Conservation (phyloP, 345 rosid genomes). For the Rhodomyrtus tomentosa region DNA sequence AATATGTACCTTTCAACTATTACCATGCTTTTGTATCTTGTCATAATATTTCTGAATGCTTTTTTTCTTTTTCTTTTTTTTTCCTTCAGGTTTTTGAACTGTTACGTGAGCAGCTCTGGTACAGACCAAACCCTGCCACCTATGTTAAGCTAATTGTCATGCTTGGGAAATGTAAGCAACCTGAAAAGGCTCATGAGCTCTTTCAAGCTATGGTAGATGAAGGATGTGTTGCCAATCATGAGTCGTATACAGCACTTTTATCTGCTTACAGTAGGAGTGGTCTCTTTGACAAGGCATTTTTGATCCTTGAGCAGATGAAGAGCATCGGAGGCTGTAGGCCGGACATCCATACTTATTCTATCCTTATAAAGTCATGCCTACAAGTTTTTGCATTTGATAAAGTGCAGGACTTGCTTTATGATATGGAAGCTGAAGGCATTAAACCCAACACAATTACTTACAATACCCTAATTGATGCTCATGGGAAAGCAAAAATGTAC, state of each 20-base stretch:
- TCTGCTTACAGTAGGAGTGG: conserved; percentile 82
- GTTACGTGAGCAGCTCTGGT: conserved; percentile 78
- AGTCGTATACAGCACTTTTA: conserved; percentile 64
- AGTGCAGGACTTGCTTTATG: conserved; percentile 51
- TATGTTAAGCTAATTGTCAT: conserved; percentile 74
- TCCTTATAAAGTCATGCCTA: conserved; percentile 82
- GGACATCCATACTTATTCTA: conserved; percentile 85
- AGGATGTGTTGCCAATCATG: conserved; percentile 55
- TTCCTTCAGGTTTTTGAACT: conserved; percentile 58
- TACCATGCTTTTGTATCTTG: neutral
- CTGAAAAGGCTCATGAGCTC: conserved; percentile 68
- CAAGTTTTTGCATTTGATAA: conserved; percentile 59
- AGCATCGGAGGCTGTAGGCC: conserved; percentile 53
- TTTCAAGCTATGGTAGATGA: conserved; percentile 67
- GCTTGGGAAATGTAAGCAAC: conserved; percentile 92
- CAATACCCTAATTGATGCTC: conserved; percentile 80
- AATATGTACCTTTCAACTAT: neutral
- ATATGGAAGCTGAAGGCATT: conserved; percentile 60
- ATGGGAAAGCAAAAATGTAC: conserved; percentile 78
- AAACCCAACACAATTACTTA: conserved; percentile 70
- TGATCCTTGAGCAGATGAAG: conserved; percentile 67
- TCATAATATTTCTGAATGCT: neutral
- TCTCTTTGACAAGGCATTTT: conserved; percentile 54
- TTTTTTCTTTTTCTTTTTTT: neutral
- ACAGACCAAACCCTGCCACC: conserved; percentile 51